Evolutionary conservation across 2,329 filamentous ascomycete genomes (phyloP), one percentile per base, ranked within the genome.

Genomic region (Incumbomyces delicatus): DNA sequence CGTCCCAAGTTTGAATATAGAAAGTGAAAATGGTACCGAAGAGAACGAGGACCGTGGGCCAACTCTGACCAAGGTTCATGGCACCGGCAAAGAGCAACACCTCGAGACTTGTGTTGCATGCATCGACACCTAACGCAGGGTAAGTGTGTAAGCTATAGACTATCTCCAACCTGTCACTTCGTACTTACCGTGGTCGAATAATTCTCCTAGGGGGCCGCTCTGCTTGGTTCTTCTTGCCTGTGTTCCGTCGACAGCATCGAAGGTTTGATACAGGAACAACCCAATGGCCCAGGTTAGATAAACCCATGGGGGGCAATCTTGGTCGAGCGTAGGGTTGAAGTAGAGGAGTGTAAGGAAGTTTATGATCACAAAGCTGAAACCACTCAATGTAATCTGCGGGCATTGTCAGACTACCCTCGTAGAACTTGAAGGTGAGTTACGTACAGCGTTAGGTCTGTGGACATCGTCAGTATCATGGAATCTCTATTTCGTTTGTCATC

Each of bases 1-100:
- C 92, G 62, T 98, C 92, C 92, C 92, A 98, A 30, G 92, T 96
- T 65, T 96, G 92, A 35, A 96, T 84, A 66, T 96, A 96, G 67
- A 98, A 98, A n/a, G 92, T 95, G 58, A 94, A 73, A 49, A 90
- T 79, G 6, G 85, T 83, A 57, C 83, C 86, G 68, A 94, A 95
- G 13, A 95, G 76, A 3, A 77, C 80, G 49, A 87, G 70, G 11
- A 95, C 81, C 0, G 89, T 95, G 66, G 81, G 81, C 90, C 89
- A 95, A 50, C 83, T 80, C 68, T 95, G 87, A 38, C 90, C 90
- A 62, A 96, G 78, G 62, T 95, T 95, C 74, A 95, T 89, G 31
- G 85, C 83, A 30, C 83, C 88, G 10, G 88, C 86, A 62, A 98
- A 98, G 56, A 98, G 78, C 50, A 96, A 74, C 32, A 90, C 86